Conservation (phyloP, 2,329 filamentous ascomycete species). For the Aspergillus intermedius region DNA sequence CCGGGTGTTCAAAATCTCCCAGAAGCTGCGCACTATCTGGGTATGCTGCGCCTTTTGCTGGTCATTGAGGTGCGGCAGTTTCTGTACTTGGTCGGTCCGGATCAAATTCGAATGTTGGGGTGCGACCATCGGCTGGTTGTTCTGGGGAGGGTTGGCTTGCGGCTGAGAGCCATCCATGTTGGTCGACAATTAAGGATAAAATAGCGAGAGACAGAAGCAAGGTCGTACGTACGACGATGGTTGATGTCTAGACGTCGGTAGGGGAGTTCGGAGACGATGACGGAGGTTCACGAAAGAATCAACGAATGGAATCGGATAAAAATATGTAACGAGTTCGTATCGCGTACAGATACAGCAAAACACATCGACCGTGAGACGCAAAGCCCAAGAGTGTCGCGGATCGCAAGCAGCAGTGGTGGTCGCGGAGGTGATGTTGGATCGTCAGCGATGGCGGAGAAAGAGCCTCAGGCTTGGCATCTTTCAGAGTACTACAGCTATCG, state of each 20-base stretch:
- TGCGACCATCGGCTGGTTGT: conserved; percentile 25
- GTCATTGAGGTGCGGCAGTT: conserved; percentile 48
- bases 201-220: too few relatives aligned
- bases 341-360: background rate
- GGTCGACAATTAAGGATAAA: background rate
- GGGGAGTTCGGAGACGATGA: too few relatives aligned
- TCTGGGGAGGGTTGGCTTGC: conserved; percentile 20
- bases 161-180: conserved; percentile 30
- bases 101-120: conserved; percentile 42
- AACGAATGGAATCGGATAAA: background rate
- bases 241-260: too few relatives aligned
- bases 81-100: conserved; percentile 48
- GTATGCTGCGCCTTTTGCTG: conserved; percentile 52
- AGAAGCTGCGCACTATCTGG: conserved; percentile 48
- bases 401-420: background rate
- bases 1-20: conserved; percentile 46
- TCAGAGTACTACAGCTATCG: background rate
- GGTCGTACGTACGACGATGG: too few relatives aligned
- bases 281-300: too few relatives aligned
- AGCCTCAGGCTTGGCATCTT: conserved; percentile 13
- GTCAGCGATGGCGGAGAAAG: conserved; percentile 3
- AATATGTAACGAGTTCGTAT: background rate
- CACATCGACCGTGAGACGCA: background rate
- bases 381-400: background rate
- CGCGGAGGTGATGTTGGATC: background rate